Conservation (phyloP, 1,284 basidiomycete genomes). For the Malassezia furfur region DNA sequence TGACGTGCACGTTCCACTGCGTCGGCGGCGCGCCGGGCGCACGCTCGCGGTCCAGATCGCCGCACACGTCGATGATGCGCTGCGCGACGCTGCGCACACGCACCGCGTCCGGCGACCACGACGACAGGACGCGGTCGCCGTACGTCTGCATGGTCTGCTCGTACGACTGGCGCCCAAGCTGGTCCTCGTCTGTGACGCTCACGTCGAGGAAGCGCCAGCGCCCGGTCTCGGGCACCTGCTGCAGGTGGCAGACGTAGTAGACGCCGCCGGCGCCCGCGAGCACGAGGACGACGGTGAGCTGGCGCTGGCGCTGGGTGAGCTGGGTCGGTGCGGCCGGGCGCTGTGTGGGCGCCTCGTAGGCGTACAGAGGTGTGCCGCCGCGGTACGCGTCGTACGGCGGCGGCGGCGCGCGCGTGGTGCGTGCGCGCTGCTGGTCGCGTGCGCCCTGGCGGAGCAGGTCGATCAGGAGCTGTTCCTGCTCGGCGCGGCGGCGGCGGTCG, state of each 20-base stretch:
- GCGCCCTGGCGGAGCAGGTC: background rate
- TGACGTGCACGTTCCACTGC: slow-evolving; percentile 67
- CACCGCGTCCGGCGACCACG: slow-evolving; percentile 59
- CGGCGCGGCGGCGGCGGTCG: too few relatives aligned
- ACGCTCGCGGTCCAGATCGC: slow-evolving; percentile 50
- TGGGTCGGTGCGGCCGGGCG: too few relatives aligned
- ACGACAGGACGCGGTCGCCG: slow-evolving; percentile 58
- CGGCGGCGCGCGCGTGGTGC: too few relatives aligned
- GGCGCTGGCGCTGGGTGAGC: background rate
- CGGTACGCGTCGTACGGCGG: too few relatives aligned
- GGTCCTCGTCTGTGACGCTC: slow-evolving; percentile 25
- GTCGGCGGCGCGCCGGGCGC: slow-evolving; percentile 16
- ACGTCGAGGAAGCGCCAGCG: slow-evolving; percentile 45
- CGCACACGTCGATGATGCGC: slow-evolving; percentile 64
- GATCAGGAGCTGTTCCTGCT: background rate
- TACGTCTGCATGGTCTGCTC: slow-evolving; percentile 57
- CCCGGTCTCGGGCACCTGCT: slow-evolving; percentile 40
- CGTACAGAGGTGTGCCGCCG: too few relatives aligned
- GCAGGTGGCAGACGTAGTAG: slow-evolving; percentile 42
- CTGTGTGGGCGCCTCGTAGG: too few relatives aligned
- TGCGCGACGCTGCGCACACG: slow-evolving; percentile 57
- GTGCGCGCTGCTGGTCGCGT: background rate
- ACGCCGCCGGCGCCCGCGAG: slow-evolving; percentile 24
- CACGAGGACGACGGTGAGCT: slow-evolving; percentile 21
- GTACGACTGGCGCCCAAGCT: slow-evolving; percentile 53